Percentiles rank a stretch among this genome's conserved stretches.
phyloP scores from a whole-genome alignment of 768 basidiomycete species.

The Rhizopogon vinicolor region DNA sequence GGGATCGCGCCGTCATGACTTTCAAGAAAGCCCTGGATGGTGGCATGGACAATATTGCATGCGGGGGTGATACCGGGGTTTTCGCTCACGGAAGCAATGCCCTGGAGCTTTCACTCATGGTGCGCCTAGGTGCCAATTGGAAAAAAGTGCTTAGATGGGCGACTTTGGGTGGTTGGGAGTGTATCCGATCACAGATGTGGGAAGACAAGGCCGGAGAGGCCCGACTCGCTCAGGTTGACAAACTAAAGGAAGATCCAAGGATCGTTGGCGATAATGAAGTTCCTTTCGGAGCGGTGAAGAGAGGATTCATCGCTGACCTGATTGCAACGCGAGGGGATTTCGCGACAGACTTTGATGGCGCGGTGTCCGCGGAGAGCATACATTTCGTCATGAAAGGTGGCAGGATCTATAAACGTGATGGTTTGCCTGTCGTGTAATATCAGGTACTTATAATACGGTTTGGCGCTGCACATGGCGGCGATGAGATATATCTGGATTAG shows the following conservation, averaged over 20 bases:
- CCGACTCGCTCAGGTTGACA: conserved; percentile 22
- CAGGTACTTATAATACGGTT: neutral
- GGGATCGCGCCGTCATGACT: conserved; percentile 33
- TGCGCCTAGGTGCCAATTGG: conserved; percentile 48
- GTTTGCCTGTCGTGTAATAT: conserved; percentile 13
- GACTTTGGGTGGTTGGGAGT: conserved; percentile 56
- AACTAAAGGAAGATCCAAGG: conserved; percentile 19
- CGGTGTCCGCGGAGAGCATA: conserved; percentile 42
- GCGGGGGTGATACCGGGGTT: conserved; percentile 62
- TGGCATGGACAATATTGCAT: conserved; percentile 46
- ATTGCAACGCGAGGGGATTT: conserved; percentile 35
- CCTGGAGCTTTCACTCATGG: conserved; percentile 59
- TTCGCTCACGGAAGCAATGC: conserved; percentile 60
- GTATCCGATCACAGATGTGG: conserved; percentile 44
- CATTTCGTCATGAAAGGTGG: conserved; percentile 59
- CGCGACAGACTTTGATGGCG: conserved; percentile 35
- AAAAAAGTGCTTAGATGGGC: conserved; percentile 51
- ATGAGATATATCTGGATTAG: neutral
- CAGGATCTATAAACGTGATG: conserved; percentile 37
- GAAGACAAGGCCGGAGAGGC: conserved; percentile 28
- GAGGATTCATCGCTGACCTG: conserved; percentile 54
- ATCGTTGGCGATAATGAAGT: conserved; percentile 44
- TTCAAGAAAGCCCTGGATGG: conserved; percentile 43
- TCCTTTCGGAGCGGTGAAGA: conserved; percentile 48
- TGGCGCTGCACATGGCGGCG: neutral